phyloP scores from a whole-genome alignment of 495 filamentous ascomycete genomes.

The Bryoglossum gracile region DNA sequence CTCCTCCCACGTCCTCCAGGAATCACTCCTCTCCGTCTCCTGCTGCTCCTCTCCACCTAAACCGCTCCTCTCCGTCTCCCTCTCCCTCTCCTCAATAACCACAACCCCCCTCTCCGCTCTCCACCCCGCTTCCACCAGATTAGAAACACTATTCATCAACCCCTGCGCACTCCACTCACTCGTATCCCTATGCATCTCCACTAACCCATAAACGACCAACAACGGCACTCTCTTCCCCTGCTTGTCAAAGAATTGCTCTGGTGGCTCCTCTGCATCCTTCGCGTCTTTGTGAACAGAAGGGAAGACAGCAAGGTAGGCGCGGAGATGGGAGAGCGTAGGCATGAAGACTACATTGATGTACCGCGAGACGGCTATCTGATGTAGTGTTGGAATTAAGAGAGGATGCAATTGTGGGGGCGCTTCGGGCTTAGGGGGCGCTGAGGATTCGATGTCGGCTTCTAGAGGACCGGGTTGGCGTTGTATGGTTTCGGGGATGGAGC shows the following conservation, averaged over 20 bases:
- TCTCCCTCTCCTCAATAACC: conserved; percentile 23
- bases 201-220: conserved; percentile 58
- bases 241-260: conserved; percentile 6
- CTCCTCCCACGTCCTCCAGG: conserved; percentile 30
- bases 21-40: conserved; percentile 9
- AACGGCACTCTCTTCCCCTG: conserved; percentile 26
- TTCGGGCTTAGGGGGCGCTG: neutral
- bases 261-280: neutral
- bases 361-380: conserved; percentile 58
- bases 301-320: conserved; percentile 56
- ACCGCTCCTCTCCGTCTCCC: conserved; percentile 29
- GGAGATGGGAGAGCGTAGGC: conserved; percentile 66
- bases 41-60: conserved; percentile 23
- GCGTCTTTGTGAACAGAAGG: neutral
- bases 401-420: conserved; percentile 22
- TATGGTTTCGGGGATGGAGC: conserved; percentile 4
- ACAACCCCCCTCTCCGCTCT: conserved; percentile 22
- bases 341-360: conserved; percentile 62
- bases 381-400: conserved; percentile 57
- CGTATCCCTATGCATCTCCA: conserved; percentile 62
- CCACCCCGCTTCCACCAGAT: conserved; percentile 56
- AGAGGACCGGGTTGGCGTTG: conserved; percentile 11
- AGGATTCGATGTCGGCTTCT: neutral
- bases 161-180: conserved; percentile 82
- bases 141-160: conserved; percentile 59